phyloP scores from a whole-genome alignment of 2,329 filamentous ascomycete genomes.

The Ilyonectria mors-panacis region DNA sequence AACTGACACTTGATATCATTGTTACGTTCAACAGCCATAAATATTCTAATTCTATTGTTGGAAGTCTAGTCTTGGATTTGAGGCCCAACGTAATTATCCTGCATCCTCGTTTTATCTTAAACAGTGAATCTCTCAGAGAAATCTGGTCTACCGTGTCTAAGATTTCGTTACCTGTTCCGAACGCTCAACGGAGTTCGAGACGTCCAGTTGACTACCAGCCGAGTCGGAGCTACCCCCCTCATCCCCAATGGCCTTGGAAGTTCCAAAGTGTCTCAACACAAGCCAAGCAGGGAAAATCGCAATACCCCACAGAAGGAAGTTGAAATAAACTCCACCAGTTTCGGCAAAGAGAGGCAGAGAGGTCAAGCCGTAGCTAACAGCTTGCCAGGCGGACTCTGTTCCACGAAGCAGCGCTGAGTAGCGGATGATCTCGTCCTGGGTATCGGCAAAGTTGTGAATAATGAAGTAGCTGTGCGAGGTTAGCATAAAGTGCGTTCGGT shows the following conservation, averaged over 20 bases:
- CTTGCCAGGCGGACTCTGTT: slow-evolving; percentile 81
- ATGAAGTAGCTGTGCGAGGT: slow-evolving; percentile 72
- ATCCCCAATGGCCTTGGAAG: slow-evolving; percentile 1
- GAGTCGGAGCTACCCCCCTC: slow-evolving; percentile 20
- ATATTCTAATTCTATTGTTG: not conserved
- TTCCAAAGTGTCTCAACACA: slow-evolving; percentile 65
- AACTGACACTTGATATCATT: too few species aligned
- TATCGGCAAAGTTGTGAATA: slow-evolving; percentile 74
- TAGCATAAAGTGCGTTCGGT: not conserved
- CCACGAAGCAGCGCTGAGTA: slow-evolving; percentile 78
- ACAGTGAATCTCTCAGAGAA: not conserved
- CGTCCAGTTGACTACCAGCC: slow-evolving; percentile 31
- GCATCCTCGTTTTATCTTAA: not conserved
- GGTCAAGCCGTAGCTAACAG: slow-evolving; percentile 78
- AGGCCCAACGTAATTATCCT: not conserved
- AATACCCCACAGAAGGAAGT: slow-evolving; percentile 78
- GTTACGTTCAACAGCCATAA: not conserved
- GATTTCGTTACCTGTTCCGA: slow-evolving; percentile 35
- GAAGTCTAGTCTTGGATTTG: not conserved
- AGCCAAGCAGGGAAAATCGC: slow-evolving; percentile 77
- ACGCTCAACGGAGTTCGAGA: slow-evolving; percentile 42
- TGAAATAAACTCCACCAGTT: slow-evolving; percentile 78
- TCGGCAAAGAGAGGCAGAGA: slow-evolving; percentile 74
- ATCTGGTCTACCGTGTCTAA: not conserved
- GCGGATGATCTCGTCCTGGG: slow-evolving; percentile 75